Conservation (phyloP, 2,329 filamentous ascomycete species). For the Diaporthe longicolla region DNA sequence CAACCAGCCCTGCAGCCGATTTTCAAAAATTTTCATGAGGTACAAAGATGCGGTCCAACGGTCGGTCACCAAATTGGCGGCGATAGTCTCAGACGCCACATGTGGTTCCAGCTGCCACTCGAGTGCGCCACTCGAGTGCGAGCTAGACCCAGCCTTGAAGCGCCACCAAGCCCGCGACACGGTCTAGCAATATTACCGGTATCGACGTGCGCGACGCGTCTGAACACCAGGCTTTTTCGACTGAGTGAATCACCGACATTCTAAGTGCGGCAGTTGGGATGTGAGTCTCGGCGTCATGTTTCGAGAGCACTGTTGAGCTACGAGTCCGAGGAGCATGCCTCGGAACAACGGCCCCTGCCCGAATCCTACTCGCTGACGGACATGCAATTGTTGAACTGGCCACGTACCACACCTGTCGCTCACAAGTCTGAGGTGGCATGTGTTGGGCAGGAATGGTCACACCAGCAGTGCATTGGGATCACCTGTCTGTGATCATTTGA, state of each 20-base stretch:
- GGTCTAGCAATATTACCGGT: not conserved
- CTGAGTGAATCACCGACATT: too few relatives aligned
- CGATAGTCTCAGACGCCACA: not conserved
- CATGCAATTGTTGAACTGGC: not conserved
- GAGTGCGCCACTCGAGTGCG: not conserved
- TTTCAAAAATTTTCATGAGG: not conserved
- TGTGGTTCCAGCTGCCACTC: not conserved
- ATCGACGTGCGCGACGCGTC: not conserved
- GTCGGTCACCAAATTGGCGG: not conserved
- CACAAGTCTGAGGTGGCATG: not conserved
- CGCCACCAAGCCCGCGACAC: not conserved
- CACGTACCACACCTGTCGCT: not conserved
- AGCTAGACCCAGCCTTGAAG: not conserved
- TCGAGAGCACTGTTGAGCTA: not conserved
- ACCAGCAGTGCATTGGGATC: not conserved
- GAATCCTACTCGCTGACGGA: too few relatives aligned
- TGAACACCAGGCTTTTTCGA: not conserved
- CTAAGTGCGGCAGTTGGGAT: not conserved
- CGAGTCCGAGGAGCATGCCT: not conserved
- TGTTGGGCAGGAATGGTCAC: not conserved
- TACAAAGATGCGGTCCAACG: not conserved
- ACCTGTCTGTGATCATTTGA: not conserved
- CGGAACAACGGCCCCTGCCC: not conserved
- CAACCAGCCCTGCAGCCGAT: not conserved
- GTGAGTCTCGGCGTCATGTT: not conserved